Evolutionary conservation across 139 green algal species (phyloP).

Genomic region (Penium margaritaceum): DNA sequence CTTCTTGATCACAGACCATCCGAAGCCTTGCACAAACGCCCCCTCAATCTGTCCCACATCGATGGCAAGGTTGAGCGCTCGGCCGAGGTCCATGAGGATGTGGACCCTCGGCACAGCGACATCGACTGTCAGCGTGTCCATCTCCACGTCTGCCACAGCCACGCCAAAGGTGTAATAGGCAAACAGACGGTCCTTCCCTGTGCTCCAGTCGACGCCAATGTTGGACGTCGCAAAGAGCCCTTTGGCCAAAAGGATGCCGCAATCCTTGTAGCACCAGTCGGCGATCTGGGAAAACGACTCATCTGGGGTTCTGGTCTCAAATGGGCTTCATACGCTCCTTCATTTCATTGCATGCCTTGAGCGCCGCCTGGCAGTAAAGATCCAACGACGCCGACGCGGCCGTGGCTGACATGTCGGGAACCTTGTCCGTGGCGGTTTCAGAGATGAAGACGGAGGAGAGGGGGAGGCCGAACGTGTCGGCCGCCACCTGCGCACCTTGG

Average conservation of each 20-base stretch:
- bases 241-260: constrained; percentile 82
- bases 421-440: constrained; percentile 93
- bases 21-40: constrained; percentile 86
- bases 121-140: constrained; percentile 81
- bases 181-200: constrained; percentile 67
- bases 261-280: constrained; percentile 71
- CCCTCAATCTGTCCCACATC: constrained; percentile 84
- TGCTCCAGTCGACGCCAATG: constrained; percentile 55
- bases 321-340: constrained; percentile 64
- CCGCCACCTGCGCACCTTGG: constrained; percentile 81
- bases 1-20: constrained; percentile 91
- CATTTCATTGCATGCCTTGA: constrained; percentile 81
- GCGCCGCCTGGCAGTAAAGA: constrained; percentile 80
- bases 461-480: constrained; percentile 64
- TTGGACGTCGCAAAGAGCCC: constrained; percentile 91
- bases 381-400: constrained; percentile 81
- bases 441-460: constrained; percentile 72
- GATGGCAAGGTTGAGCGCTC: constrained; percentile 88
- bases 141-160: constrained; percentile 71
- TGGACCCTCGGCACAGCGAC: constrained; percentile 69
- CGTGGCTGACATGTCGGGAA: constrained; percentile 85
- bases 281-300: too few species aligned
- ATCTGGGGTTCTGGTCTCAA: too few species aligned
- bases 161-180: constrained; percentile 83
- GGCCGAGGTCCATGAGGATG: constrained; percentile 88